Percentiles rank a stretch among this genome's conserved stretches.
These are phyloP conservation scores for Garcia nutans DNA, from an alignment of 345 rosid genomes.

Conservation along the genomic window DNA sequence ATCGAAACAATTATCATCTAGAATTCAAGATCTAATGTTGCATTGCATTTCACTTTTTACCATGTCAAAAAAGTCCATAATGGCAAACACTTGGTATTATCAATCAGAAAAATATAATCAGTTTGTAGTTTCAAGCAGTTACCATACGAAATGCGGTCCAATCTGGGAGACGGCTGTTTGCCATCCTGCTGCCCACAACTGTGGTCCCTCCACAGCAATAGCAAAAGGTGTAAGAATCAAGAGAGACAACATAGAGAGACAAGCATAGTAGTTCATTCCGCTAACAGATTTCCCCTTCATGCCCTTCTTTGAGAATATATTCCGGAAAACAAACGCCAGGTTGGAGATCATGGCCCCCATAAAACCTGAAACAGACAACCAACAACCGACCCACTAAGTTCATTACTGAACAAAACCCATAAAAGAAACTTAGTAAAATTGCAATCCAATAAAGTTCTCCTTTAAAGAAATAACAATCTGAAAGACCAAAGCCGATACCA, in stretches of 20 bases:
- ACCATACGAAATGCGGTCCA: conserved; percentile 87
- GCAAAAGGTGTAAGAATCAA: conserved; percentile 93
- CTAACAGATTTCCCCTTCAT: conserved; percentile 91
- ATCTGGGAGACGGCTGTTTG: conserved; percentile 64
- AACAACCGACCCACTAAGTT: not conserved
- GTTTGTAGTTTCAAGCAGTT: conserved; percentile 23
- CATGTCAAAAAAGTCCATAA: not conserved
- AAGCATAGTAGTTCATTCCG: conserved; percentile 80
- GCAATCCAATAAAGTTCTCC: not conserved
- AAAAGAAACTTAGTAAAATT: conserved; percentile 1
- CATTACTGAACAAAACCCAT: conserved; percentile 6
- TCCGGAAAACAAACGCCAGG: conserved; percentile 91
- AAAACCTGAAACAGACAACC: conserved; percentile 45
- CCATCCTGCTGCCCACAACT: conserved; percentile 94
- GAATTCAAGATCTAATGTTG: not conserved
- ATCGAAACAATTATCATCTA: not conserved
- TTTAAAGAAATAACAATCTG: not conserved
- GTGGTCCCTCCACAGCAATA: conserved; percentile 89
- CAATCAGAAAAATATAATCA: not conserved
- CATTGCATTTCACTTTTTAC: not conserved
- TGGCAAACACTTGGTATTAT: not conserved
- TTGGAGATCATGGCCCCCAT: conserved; percentile 99
- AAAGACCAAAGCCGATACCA: conserved; percentile 16
- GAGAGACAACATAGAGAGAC: conserved; percentile 87
- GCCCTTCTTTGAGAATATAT: conserved; percentile 93